These are phyloP conservation scores for Solanum tarapatanum DNA, from an alignment of 257 asterid genomes.

Conservation along the genomic window DNA sequence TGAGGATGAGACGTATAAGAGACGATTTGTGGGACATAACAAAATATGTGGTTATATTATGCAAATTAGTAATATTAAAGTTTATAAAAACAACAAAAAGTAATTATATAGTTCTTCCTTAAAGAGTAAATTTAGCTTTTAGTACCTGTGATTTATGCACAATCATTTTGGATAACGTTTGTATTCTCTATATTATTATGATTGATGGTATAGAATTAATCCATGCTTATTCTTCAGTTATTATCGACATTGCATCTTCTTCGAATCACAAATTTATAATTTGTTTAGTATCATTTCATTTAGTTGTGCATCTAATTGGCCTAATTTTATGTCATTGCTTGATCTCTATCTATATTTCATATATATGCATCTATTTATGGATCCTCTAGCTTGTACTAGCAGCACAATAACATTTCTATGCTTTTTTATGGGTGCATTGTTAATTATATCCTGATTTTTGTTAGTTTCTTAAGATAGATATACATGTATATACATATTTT, in stretches of 20 bases:
- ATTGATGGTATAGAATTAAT: neutral
- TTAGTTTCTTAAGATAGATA: too few species aligned
- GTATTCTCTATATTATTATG: neutral
- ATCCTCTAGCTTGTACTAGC: too few species aligned
- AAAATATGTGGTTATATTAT: too few species aligned
- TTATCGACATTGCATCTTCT: neutral
- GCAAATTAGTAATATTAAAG: neutral
- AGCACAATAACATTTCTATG: rapidly evolving
- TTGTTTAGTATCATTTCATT: neutral
- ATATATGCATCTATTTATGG: neutral
- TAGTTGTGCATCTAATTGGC: neutral
- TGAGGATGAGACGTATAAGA: neutral
- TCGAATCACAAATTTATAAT: neutral
- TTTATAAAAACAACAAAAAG: neutral
- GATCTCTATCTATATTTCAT: neutral
- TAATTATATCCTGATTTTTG: too few species aligned
- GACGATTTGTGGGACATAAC: neutral
- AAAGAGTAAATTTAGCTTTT: neutral
- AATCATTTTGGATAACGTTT: neutral
- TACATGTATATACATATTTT: too few species aligned
- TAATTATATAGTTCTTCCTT: too few species aligned
- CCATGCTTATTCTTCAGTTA: neutral
- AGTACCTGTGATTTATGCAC: neutral
- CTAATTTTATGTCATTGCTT: neutral
- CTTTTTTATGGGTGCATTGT: too few species aligned